phyloP scores from a whole-genome alignment of 192 early-diverging fungal genomes.

The Gorgonomyces haynaldii region DNA sequence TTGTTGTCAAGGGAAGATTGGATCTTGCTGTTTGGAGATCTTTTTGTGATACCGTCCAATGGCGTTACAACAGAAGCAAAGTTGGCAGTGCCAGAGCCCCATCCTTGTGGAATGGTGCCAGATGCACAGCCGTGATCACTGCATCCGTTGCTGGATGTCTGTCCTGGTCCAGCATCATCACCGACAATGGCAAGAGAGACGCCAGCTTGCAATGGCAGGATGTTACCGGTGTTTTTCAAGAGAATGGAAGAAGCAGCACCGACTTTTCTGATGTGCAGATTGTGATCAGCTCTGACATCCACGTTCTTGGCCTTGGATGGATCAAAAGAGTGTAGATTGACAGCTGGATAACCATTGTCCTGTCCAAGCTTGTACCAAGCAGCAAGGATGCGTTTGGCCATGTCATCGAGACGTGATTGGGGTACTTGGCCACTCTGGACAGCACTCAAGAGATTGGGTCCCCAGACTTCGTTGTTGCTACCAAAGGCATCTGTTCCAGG shows the following conservation, averaged over 20 bases:
- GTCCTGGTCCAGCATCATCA: slow-evolving; percentile 26
- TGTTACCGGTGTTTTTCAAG: slow-evolving; percentile 29
- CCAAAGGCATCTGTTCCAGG: slow-evolving; percentile 21
- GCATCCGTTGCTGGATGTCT: slow-evolving; percentile 10
- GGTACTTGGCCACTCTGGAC: slow-evolving; percentile 19
- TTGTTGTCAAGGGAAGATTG: slow-evolving; percentile 10
- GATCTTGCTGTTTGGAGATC: slow-evolving; percentile 9
- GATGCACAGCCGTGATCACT: slow-evolving; percentile 14
- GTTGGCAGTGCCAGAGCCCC: slow-evolving; percentile 37
- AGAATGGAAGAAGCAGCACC: slow-evolving; percentile 35
- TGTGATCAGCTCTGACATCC: slow-evolving; percentile 29
- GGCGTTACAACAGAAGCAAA: slow-evolving; percentile 35
- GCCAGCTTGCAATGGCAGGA: slow-evolving; percentile 21
- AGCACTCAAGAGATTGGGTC: slow-evolving; percentile 14
- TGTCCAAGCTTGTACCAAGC: slow-evolving; percentile 30
- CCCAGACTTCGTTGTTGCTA: slow-evolving; percentile 14
- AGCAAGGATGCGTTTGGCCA: slow-evolving; percentile 36
- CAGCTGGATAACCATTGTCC: slow-evolving; percentile 21
- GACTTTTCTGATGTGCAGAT: slow-evolving; percentile 23
- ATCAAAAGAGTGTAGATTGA: slow-evolving; percentile 29
- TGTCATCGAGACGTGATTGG: slow-evolving; percentile 29
- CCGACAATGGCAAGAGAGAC: slow-evolving; percentile 28
- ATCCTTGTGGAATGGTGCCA: slow-evolving; percentile 33
- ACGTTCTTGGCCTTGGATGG: slow-evolving; percentile 7
- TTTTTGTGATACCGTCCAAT: slow-evolving; percentile 13